Base-by-base conservation (phyloP, 2,329 filamentous ascomycete genomes). In the Aspergillus pseudonomiae region DNA sequence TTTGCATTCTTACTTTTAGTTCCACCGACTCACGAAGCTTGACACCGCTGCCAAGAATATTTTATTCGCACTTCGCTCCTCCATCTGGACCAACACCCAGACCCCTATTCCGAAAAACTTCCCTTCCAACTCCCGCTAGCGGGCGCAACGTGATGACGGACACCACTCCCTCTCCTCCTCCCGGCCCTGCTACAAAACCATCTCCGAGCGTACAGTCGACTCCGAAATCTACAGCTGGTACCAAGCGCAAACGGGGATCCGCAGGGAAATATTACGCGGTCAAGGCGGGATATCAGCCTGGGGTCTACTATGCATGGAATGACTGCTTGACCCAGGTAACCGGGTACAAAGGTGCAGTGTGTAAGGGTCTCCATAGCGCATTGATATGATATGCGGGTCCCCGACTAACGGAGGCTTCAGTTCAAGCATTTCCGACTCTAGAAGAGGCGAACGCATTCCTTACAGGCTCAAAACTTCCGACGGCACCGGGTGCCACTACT, bases 371-470 rank as follows among this genome's bases (percentile, higher is more conserved):
- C 28, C 56, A 30, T 32, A 19, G 14, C 28, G 48, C 16, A 19
- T 32, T 32, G 48, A 11, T n/a, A 32, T 52, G 21, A 52, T n/a
- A 28, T n/a, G 24, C 16, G n/a, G 19, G 36, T 34, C 19, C 28
- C 16, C 24, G 11, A 32, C 7, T 14, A 36, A 36, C 21, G 4
- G 24, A 48, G 24, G 28, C 9, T 36, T 30, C 65, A 95, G 92
- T 91, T 82, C 94, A 95, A 80, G 92, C 91, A 1, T 97, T 97
- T 74, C 80, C 84, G 11, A 88, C 85, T 0, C 81, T 85, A 63
- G 85, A 89, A 66, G 93, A 97, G 64, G 94, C 94, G n/a, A 86
- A 91, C 71, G 88, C 87, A 2, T 97, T 92, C 74, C 83, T 92
- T 30, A 87, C 85, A 1, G 91, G 91, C 54, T 85, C 84, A 68